Percentiles rank a stretch among this genome's conserved stretches.
These are phyloP conservation scores for Chiua virens DNA, from an alignment of 768 basidiomycete genomes.

Conservation along the genomic window DNA sequence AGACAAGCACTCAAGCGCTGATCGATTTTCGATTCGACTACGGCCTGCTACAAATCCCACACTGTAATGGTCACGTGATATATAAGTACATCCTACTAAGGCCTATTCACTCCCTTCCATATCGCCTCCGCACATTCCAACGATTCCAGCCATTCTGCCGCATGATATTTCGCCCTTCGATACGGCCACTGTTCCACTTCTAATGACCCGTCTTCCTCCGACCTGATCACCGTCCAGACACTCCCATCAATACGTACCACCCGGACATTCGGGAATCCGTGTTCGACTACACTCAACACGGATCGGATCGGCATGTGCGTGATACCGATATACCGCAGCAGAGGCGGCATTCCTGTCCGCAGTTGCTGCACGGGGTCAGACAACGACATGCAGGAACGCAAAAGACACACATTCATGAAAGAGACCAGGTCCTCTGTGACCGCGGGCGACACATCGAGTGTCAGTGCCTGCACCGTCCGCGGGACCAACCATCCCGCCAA, in stretches of 20 bases:
- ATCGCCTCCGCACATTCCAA: constrained; percentile 60
- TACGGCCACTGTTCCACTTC: constrained; percentile 60
- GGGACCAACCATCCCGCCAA: constrained; percentile 72
- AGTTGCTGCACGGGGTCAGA: constrained; percentile 48
- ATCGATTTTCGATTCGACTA: constrained; percentile 13
- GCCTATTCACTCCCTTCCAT: constrained; percentile 22
- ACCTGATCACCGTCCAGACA: constrained; percentile 52
- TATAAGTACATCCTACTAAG: neutral
- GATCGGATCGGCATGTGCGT: constrained; percentile 45
- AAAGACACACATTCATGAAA: constrained; percentile 41
- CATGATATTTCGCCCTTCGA: constrained; percentile 49
- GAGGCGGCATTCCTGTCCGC: constrained; percentile 53
- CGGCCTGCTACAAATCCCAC: constrained; percentile 3
- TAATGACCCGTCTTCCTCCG: constrained; percentile 28
- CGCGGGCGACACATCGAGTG: constrained; percentile 39
- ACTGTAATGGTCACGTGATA: constrained; percentile 16
- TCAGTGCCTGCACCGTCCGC: constrained; percentile 46
- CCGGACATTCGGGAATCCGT: constrained; percentile 61
- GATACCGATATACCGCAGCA: constrained; percentile 56
- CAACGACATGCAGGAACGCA: neutral
- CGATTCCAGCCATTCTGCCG: constrained; percentile 65
- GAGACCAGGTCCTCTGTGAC: constrained; percentile 40
- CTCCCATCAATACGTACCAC: constrained; percentile 53
- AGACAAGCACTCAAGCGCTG: constrained; percentile 5
- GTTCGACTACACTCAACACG: constrained; percentile 47